Percentiles rank a stretch among this genome's conserved stretches.
Conservation (phyloP, 2,329 filamentous ascomycete genomes). For the Aspergillus amoenus region DNA sequence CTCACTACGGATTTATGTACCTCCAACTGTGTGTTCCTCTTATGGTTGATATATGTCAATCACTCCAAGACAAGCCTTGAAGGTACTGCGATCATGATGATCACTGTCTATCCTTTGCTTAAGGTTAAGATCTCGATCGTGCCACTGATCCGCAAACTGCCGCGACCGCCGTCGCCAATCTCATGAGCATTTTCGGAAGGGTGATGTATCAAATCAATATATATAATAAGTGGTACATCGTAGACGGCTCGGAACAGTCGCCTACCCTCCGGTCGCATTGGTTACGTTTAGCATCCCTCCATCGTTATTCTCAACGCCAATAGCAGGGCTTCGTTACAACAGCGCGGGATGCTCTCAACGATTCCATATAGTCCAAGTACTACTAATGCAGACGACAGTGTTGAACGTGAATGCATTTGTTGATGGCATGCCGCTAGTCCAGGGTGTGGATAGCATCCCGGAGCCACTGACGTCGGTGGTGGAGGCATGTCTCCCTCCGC, state of each 20-base stretch:
- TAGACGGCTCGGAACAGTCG: background rate
- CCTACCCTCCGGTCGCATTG: background rate
- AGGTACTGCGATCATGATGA: slow-evolving; percentile 4
- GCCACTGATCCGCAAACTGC: slow-evolving; percentile 1
- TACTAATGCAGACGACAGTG: slow-evolving; percentile 4
- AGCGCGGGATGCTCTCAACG: background rate
- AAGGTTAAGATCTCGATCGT: slow-evolving; percentile 11
- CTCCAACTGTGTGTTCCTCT: background rate
- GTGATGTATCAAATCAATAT: background rate
- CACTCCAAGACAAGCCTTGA: background rate
- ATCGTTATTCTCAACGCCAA: background rate
- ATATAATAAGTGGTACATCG: background rate
- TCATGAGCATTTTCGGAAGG: background rate
- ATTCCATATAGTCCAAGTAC: background rate
- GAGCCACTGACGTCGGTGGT: slow-evolving; percentile 31
- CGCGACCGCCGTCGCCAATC: background rate
- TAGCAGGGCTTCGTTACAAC: background rate
- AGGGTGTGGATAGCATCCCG: slow-evolving; percentile 19
- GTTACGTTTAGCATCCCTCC: background rate
- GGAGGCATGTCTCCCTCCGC: background rate
- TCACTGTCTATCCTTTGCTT: slow-evolving; percentile 6
- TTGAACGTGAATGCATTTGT: slow-evolving; percentile 5
- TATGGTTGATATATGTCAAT: background rate
- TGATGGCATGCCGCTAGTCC: slow-evolving; percentile 4
- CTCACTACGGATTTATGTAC: background rate